These are phyloP conservation scores for Trichoderma sp. DNA, from an alignment of 2,329 filamentous ascomycete species.

Conservation along the genomic window DNA sequence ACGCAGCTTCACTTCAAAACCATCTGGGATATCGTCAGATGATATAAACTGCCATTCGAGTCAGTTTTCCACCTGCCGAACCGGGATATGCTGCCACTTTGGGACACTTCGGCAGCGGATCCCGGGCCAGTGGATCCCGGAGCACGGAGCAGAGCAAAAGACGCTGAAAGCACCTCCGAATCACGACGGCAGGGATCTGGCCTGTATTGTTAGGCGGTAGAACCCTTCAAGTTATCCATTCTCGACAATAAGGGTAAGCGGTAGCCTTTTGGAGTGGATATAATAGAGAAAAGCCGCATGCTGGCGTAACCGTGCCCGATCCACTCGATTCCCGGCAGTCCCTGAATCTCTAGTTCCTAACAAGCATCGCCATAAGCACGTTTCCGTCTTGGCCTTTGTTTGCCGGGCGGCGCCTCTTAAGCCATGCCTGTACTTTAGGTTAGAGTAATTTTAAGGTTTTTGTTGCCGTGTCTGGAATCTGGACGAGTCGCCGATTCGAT, in stretches of 20 bases:
- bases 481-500: not conserved
- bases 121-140: not conserved
- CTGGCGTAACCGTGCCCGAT: not conserved
- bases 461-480: not conserved
- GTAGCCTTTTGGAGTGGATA: not conserved
- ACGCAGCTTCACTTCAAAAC: not conserved
- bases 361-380: not conserved
- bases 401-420: not conserved
- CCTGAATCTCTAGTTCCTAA: not conserved
- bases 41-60: not conserved
- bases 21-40: not conserved
- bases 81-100: conserved; percentile 8
- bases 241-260: not conserved
- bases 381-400: not conserved
- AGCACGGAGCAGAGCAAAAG: not conserved
- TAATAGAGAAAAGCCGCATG: not conserved
- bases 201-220: not conserved
- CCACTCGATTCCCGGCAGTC: not conserved
- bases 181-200: not conserved
- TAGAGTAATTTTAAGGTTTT: conserved; percentile 2
- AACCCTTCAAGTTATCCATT: not conserved
- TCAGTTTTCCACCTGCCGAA: not conserved
- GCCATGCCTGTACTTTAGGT: not conserved
- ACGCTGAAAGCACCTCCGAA: not conserved
- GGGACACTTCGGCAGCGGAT: not conserved